phyloP scores from a whole-genome alignment of 176 grass and related monocot genomes.

The Chloris gayana region DNA sequence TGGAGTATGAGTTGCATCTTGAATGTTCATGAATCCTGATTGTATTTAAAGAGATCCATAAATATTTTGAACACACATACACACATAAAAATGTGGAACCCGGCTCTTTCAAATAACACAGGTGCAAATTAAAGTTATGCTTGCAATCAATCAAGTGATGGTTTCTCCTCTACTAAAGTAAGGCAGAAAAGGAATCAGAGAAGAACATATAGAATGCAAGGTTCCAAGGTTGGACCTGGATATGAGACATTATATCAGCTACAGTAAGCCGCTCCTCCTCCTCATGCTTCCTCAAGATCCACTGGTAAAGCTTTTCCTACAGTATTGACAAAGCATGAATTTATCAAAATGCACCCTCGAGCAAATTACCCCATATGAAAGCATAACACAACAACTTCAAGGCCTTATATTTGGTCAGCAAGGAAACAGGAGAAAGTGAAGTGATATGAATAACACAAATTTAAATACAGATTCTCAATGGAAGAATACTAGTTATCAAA shows the following conservation, averaged over 20 bases:
- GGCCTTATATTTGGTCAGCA: neutral
- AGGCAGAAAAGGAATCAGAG: neutral
- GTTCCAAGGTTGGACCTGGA: slow-evolving; percentile 56
- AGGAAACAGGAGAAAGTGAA: neutral
- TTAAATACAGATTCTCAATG: neutral
- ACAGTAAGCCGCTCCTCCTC: slow-evolving; percentile 65
- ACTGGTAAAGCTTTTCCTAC: slow-evolving; percentile 90
- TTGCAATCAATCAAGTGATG: neutral
- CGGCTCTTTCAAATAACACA: neutral
- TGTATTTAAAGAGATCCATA: neutral
- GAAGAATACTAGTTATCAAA: neutral
- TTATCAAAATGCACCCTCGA: slow-evolving; percentile 24
- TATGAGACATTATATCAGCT: slow-evolving; percentile 80
- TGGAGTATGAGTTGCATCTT: neutral
- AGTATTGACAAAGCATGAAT: slow-evolving; percentile 21
- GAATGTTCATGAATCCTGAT: neutral
- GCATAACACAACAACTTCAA: neutral
- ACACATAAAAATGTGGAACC: neutral
- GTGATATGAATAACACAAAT: neutral
- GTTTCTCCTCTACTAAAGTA: neutral
- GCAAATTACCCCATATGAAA: slow-evolving; percentile 1
- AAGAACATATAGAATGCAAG: neutral
- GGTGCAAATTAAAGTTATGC: neutral
- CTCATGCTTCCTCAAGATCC: slow-evolving; percentile 86
- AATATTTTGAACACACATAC: neutral